These are phyloP conservation scores for Chaetothyriales sp. DNA, from an alignment of 2,329 filamentous ascomycete genomes.

Conservation along the genomic window DNA sequence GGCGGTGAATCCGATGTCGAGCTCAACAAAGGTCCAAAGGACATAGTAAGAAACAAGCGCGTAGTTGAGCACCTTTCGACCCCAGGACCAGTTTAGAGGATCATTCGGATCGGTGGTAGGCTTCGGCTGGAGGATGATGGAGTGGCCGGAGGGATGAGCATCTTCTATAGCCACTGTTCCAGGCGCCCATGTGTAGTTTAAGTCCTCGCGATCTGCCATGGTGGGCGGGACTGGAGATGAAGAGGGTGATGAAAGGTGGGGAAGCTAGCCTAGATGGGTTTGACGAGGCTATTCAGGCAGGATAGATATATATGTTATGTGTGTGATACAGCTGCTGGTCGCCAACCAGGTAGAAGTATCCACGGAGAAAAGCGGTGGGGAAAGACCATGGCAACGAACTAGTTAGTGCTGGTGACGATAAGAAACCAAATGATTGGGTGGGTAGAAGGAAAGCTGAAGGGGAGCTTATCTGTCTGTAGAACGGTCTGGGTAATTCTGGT, in stretches of 20 bases:
- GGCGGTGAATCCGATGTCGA: constrained; percentile 26
- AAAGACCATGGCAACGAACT: background rate
- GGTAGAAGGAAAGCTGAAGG: background rate
- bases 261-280: no score
- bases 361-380: background rate
- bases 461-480: no score
- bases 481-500: no score
- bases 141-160: constrained; percentile 2
- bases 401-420: background rate
- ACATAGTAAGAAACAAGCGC: constrained; percentile 19
- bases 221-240: background rate
- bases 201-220: background rate
- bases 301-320: background rate
- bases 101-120: constrained; percentile 20
- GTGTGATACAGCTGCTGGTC: background rate
- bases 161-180: constrained; percentile 2
- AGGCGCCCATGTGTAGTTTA: constrained; percentile 1
- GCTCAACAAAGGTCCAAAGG: constrained; percentile 17
- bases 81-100: constrained; percentile 18
- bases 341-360: background rate
- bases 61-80: constrained; percentile 19
- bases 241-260: no score
- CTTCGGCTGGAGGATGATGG: constrained; percentile 16
- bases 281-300: background rate
- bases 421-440: background rate